These are phyloP conservation scores for Skeletonema costatum DNA, from an alignment of 108 stramenopile genomes.

Conservation along the genomic window DNA sequence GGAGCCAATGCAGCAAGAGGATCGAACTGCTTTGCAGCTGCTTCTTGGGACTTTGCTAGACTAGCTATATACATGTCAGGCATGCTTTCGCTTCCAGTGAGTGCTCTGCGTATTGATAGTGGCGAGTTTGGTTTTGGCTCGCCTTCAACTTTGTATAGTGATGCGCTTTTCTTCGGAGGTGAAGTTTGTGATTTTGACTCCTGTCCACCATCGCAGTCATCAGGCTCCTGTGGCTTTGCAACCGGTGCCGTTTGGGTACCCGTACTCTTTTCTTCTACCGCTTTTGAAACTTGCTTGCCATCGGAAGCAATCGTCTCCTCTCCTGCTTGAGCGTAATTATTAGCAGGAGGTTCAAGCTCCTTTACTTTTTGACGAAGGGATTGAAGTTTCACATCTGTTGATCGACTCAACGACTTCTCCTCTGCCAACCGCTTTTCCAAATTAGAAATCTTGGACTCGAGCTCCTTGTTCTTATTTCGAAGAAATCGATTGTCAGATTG, in stretches of 20 bases:
- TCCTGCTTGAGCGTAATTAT: background rate
- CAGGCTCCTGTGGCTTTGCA: background rate
- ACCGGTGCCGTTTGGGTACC: background rate
- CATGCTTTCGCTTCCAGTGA: background rate
- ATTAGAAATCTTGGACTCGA: constrained; percentile 71
- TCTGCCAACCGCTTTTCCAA: constrained; percentile 66
- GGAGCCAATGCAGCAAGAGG: background rate
- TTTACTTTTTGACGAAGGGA: constrained; percentile 19
- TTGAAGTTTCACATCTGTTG: constrained; percentile 52
- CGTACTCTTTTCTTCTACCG: background rate
- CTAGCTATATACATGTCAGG: background rate
- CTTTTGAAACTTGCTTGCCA: background rate
- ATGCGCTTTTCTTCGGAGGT: background rate
- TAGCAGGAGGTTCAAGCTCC: background rate
- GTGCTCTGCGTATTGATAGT: background rate
- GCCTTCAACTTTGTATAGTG: background rate
- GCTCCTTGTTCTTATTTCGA: constrained; percentile 82
- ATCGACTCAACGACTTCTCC: constrained; percentile 56
- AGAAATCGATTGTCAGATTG: constrained; percentile 61
- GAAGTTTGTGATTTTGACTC: background rate
- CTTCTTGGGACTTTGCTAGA: background rate
- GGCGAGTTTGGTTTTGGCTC: background rate
- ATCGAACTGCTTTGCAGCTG: background rate
- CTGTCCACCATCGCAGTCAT: background rate
- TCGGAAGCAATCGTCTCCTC: background rate